Base-by-base conservation (phyloP, 2,329 filamentous ascomycete species). In the Colletotrichum destructivum region DNA sequence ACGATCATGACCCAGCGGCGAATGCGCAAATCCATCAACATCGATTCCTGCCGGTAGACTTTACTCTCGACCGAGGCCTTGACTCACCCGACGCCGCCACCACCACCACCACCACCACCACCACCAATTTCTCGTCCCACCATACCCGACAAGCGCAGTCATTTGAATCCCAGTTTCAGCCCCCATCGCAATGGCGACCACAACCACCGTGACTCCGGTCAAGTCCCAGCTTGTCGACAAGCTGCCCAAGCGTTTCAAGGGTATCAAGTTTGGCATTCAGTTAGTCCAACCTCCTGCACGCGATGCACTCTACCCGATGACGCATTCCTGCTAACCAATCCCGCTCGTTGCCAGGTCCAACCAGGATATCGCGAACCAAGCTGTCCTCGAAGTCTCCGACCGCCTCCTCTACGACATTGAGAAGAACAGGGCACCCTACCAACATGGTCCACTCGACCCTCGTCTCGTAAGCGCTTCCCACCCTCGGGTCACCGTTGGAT, bases 321-420 rank as follows among this genome's bases (percentile, higher is more conserved):
- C 9, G 21, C 38, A 15, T 38, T 8, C 1, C 7, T n/a, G 44
- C 61, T 72, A 35, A 69, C 42, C 42, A n/a, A 3, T 9, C 23
- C 35, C 31, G 31, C 52, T 26, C n/a, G 44, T 21, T 61, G 63
- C 21, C 74, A 95, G 93, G 79, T 97, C 95, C 35, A 95, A 94
- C 77, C 93, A 97, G 80, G 94, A 98, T 79, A 97, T 98, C 76
- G 93, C 97, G 76, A 97, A 96, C 79, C 96, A 99, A 83, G 95
- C 93, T 74, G 95, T 98, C 69, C 89, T 98, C 75, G 95, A 98
- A 83, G 93, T 99, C 69, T 97, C 94, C n/a, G 94, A 98, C 81
- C 91, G 95, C 77, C 92, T 95, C 81, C 91, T 98, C 73, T 99
- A 98, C 86, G 95, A 99, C 81, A 90, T 98, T 76, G 91, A 93